Percentiles rank a stretch among this genome's conserved stretches.
These are phyloP conservation scores for Hymenoscyphus repandus DNA, from an alignment of 2,329 filamentous ascomycete species.

Conservation along the genomic window DNA sequence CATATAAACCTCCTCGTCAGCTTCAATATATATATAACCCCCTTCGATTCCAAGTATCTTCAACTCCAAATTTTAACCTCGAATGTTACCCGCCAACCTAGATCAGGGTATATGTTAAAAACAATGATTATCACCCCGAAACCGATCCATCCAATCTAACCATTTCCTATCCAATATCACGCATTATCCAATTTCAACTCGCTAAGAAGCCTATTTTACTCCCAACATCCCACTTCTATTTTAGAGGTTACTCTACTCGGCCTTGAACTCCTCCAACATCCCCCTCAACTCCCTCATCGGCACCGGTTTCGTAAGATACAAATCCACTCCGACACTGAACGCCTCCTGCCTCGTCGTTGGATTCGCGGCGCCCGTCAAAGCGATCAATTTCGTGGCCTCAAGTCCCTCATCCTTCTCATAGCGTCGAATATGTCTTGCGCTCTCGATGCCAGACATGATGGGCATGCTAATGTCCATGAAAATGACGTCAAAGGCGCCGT, in stretches of 20 bases:
- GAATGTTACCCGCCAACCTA: too few relatives aligned
- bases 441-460: conserved; percentile 45
- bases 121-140: too few relatives aligned
- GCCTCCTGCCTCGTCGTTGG: conserved; percentile 44
- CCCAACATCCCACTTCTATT: not conserved
- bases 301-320: conserved; percentile 51
- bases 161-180: too few relatives aligned
- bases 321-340: conserved; percentile 46
- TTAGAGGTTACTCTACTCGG: conserved; percentile 12
- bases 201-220: too few relatives aligned
- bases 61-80: too few relatives aligned
- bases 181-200: too few relatives aligned
- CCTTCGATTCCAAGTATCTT: too few relatives aligned
- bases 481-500: conserved; percentile 36
- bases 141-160: too few relatives aligned
- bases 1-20: too few relatives aligned
- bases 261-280: conserved; percentile 28
- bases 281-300: conserved; percentile 27
- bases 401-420: conserved; percentile 40
- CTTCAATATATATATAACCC: too few relatives aligned
- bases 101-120: too few relatives aligned
- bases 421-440: conserved; percentile 43
- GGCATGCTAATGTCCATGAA: conserved; percentile 55
- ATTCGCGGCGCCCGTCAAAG: conserved; percentile 47
- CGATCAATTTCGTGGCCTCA: conserved; percentile 42